These are phyloP conservation scores for Sporobolomyces roseus DNA, from an alignment of 768 basidiomycete genomes.

Conservation along the genomic window DNA sequence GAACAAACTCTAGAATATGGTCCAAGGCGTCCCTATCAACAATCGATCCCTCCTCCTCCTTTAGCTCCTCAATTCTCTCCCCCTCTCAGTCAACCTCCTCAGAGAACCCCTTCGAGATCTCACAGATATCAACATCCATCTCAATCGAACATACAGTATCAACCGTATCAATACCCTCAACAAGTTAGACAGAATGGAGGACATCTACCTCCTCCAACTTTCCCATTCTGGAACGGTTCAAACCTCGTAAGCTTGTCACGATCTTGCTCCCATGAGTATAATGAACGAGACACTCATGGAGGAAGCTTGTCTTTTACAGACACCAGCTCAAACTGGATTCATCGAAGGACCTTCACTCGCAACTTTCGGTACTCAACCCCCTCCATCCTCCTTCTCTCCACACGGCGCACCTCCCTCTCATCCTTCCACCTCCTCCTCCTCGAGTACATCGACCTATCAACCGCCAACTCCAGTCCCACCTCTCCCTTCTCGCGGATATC, in stretches of 20 bases:
- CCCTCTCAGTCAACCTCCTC: not conserved
- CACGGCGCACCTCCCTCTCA: not conserved
- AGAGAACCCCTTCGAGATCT: not conserved
- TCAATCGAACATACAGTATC: not conserved
- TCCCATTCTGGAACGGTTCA: constrained; percentile 41
- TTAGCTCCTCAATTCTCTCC: not conserved
- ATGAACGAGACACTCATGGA: too few species aligned
- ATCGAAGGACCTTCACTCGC: constrained; percentile 11
- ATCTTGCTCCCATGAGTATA: too few species aligned
- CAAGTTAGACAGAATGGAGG: not conserved
- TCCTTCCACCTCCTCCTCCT: not conserved
- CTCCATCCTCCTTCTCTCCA: not conserved
- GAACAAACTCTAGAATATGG: constrained; percentile 35
- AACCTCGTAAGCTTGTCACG: not conserved
- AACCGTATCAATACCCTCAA: not conserved
- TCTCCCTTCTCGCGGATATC: not conserved
- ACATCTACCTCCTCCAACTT: constrained; percentile 16
- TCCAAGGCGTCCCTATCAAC: constrained; percentile 27
- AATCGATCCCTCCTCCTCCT: not conserved
- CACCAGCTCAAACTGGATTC: constrained; percentile 36
- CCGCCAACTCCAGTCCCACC: not conserved
- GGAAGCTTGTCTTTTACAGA: not conserved
- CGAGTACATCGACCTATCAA: not conserved
- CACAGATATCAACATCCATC: not conserved
- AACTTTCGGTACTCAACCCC: constrained; percentile 8